Evolutionary conservation across 192 early-diverging fungal species (phyloP), one percentile per base, ranked within the genome.

Genomic region (Lunasporangiospora selenospora): DNA sequence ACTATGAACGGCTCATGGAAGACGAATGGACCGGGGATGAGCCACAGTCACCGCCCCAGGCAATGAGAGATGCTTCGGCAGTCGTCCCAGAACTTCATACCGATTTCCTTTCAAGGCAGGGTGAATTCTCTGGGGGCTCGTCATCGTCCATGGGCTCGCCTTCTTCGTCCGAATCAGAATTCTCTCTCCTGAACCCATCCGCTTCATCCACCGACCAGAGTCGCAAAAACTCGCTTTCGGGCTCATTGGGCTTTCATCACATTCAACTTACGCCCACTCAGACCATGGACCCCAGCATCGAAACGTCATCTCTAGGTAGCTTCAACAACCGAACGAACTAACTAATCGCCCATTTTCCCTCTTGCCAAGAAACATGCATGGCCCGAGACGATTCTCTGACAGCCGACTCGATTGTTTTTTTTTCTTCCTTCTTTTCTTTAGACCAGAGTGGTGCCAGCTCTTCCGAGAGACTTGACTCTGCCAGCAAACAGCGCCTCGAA

Each of bases 1-100:
- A 61, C 16, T 62, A 62, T 38, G 67, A 73, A 23, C 21, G 57
- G 55, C 29, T 63, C 2, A 53, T 58, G 13, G 69, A 62, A 23
- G 69, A 73, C n/a, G 69, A 73, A 18, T 73, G 69, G 69, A 53
- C 32, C 13, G 26, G 42, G 2, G 53, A 49, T 9, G 62, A 65
- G 53, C 63, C 48, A 26, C 34, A 24, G n/a, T 52, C 57, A 6
- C 63, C 63, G 21, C 32, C 53, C 3, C 43, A 24, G 12, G 10
- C 37, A 12, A 33, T 6, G 5, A 9, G 32, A 29, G 26, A 4
- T 3, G 9, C 52, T 16, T 24, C 52, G 15, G 12, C 26, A 43
- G 1, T 36, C 38, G 21, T 32, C 38, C 29, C 19, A 34, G 6
- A 40, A 21, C 1, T 11, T 36, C 13, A 32, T 58, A 16, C 47